Base-by-base conservation (phyloP, 1,139 yeast genomes). In the Hansenula sp. region DNA sequence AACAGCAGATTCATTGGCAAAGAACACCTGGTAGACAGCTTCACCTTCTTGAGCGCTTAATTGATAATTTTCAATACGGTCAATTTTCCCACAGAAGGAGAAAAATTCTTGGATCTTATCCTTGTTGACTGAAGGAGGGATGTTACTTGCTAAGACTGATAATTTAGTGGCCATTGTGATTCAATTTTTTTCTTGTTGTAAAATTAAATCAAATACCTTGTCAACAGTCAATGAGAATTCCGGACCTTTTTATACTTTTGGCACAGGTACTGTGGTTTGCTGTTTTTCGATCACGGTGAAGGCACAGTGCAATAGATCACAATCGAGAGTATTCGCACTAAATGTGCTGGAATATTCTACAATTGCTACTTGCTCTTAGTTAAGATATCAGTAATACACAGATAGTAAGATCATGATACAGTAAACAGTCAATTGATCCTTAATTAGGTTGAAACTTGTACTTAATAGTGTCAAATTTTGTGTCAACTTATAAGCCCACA, bases 41-140 rank as follows among this genome's bases (percentile, higher is more conserved):
- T 69, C 66, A 38, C 53, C 53, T 11, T 57, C 63, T 24, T 61
- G 53, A 16, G 54, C 54, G 12, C 58, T 59, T 19, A 57, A 50
- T 42, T 65, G 59, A 24, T 66, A 66, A 17, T 47, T 52, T 45
- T 47, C 57, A 49, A 82, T 71, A 12, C 70, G 54, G 49, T 70
- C 68, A 50, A 85, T 77, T 51, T 75, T 76, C n/a, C 95, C 95
- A 60, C 94, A 84, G 62, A 85, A 85, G 33, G 85, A 71, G 64
- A 86, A 85, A 67, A 86, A 87, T 49, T 84, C 87, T 42, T 70
- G 66, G 36, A 87, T 65, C 57, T 84, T 81, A 40, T 72, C 72
- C 44, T 76, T 70, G 16, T 81, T 61, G 38, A 83, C 76, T 34
- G 72, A 57, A 4, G 68, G 57, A 30, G 91, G 83, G 41, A 87